phyloP scores from a whole-genome alignment of 371 early-diverging fungal species.

The Blakeslea trispora region DNA sequence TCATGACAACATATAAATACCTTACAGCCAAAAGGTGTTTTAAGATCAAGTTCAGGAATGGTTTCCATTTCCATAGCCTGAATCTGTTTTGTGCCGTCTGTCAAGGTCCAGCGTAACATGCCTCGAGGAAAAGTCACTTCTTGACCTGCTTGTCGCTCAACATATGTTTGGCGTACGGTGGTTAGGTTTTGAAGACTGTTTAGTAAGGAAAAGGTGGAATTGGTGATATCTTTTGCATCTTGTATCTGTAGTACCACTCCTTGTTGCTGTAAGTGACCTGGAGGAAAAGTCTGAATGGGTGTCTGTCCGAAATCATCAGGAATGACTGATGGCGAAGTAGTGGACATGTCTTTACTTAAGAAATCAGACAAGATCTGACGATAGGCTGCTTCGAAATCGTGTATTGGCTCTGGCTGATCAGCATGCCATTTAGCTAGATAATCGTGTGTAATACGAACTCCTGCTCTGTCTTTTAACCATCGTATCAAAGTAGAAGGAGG shows the following conservation, averaged over 20 bases:
- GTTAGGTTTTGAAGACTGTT: slow-evolving; percentile 22
- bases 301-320: slow-evolving; percentile 20
- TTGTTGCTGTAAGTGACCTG: slow-evolving; percentile 15
- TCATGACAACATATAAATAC: too few species aligned
- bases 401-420: not conserved
- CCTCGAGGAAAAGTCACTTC: slow-evolving; percentile 35
- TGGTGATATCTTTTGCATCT: slow-evolving; percentile 33
- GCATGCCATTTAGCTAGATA: slow-evolving; percentile 27
- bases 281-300: slow-evolving; percentile 25
- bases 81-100: slow-evolving; percentile 38
- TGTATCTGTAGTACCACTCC: slow-evolving; percentile 41
- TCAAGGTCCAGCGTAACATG: slow-evolving; percentile 35
- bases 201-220: slow-evolving; percentile 33
- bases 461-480: slow-evolving; percentile 25
- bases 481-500: slow-evolving; percentile 20
- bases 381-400: slow-evolving; percentile 21
- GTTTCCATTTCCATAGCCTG: slow-evolving; percentile 37
- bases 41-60: slow-evolving; percentile 30
- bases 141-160: slow-evolving; percentile 15
- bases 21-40: slow-evolving; percentile 47
- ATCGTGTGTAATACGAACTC: slow-evolving; percentile 24
- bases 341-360: slow-evolving; percentile 28
- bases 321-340: slow-evolving; percentile 30
- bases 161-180: slow-evolving; percentile 35
- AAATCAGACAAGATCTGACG: slow-evolving; percentile 23